Percentiles rank a stretch among this genome's conserved stretches.
Conservation (phyloP, 176 grass and related monocot genomes). For the Tuctoria greenei region DNA sequence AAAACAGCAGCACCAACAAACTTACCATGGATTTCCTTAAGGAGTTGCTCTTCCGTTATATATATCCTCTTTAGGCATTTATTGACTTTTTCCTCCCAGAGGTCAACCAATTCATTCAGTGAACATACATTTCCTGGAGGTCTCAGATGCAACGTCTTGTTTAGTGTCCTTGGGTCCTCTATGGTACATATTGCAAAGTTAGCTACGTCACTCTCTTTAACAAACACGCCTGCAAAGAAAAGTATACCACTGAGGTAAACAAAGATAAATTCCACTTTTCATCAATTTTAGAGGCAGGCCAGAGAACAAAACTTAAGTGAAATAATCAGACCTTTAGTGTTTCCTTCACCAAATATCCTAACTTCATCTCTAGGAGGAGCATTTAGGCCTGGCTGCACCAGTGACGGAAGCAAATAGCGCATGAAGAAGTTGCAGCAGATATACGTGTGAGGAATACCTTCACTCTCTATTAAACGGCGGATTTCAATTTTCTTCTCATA, state of each 20-base stretch:
- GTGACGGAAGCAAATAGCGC: conserved; percentile 83
- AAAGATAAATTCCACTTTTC: conserved; percentile 4
- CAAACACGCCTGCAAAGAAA: conserved; percentile 67
- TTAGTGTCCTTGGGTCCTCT: conserved; percentile 78
- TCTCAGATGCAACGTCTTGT: conserved; percentile 75
- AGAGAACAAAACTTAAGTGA: not conserved
- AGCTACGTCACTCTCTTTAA: conserved; percentile 74
- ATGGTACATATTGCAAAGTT: conserved; percentile 72
- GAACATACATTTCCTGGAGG: conserved; percentile 67
- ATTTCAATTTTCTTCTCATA: conserved; percentile 78
- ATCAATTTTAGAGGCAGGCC: conserved; percentile 14
- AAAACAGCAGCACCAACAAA: not conserved
- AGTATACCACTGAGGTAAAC: not conserved
- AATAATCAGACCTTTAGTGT: conserved; percentile 61
- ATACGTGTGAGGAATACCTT: conserved; percentile 85
- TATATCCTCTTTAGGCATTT: conserved; percentile 50
- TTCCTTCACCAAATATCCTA: conserved; percentile 76
- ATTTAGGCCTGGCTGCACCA: conserved; percentile 73
- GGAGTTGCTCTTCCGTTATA: conserved; percentile 72
- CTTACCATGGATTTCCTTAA: conserved; percentile 64
- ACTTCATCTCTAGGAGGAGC: conserved; percentile 84
- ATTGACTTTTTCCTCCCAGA: conserved; percentile 74
- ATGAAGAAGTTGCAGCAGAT: conserved; percentile 87
- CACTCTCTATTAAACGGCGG: conserved; percentile 60
- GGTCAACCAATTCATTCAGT: conserved; percentile 68